Base-by-base conservation (phyloP, 2,329 filamentous ascomycete genomes). In the Fusarium fracticaudum region DNA sequence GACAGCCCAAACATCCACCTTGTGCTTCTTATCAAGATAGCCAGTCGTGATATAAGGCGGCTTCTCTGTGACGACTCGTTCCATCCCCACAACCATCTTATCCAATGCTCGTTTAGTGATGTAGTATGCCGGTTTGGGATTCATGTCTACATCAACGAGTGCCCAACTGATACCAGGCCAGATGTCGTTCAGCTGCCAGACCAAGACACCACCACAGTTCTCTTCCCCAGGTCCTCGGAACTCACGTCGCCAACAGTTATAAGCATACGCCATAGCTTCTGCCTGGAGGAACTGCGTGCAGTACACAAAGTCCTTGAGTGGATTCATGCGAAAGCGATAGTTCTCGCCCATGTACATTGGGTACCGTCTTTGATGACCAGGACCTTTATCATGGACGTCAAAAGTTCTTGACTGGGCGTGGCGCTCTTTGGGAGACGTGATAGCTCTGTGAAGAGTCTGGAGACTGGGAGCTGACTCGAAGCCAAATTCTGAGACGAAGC, bases 81-180 rank as follows among this genome's bases (percentile, higher is more conserved):
- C 66, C 45, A 54, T 67, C 0, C 66, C 64, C 0, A 68, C 5
- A 0, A 63, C 66, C 2, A 50, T 40, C 37, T 68, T 68, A 0
- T 31, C 41, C 3, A 68, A 3, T 1, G 66, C 66, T 15, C 55
- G 22, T 5, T 68, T 68, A 0, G 66, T 68, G 3, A 68, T 62
- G 3, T 62, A 68, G 3, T 68, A 68, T 0, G 35, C 66, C 1
- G 66, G 66, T 4, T 68, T 68, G 2, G 64, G 66, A 8, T 62
- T 68, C 11, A 54, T 22, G 17, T 48, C 37, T 1, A 54, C 37
- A 11, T 68, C 64, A 3, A 68, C n/a, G 0, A 68, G 55, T 0
- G 66, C 66, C 66, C 64, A 68, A 2, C 66, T 68, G 1, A n/a
- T 38, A 8, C 64, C 64, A 7, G 66, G 66, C 66, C 64, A 68